phyloP scores from a whole-genome alignment of 1,139 yeast genomes.

The Pichia sp. region DNA sequence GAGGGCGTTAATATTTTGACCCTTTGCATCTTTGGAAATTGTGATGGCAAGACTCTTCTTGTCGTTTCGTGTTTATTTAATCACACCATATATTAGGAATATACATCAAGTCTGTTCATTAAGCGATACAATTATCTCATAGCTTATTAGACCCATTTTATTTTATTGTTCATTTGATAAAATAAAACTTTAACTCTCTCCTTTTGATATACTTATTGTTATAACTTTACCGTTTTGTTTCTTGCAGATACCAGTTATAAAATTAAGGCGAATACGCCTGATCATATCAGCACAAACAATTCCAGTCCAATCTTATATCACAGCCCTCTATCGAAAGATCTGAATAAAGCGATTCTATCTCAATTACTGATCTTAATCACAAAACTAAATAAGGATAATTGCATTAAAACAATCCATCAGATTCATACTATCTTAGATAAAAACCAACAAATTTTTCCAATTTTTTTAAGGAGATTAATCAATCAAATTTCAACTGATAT shows the following conservation, averaged over 20 bases:
- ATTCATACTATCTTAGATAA: conserved; percentile 39
- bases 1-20: no score
- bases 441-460: conserved; percentile 28
- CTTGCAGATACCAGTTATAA: conserved; percentile 7
- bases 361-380: conserved; percentile 47
- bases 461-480: conserved; percentile 29
- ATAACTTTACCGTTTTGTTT: conserved; percentile 10
- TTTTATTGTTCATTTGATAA: no score
- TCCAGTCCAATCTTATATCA: neutral
- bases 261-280: conserved; percentile 20
- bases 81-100: no score
- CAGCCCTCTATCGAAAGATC: conserved; percentile 14
- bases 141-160: no score
- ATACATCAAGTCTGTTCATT: no score
- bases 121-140: no score
- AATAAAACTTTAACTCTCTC: no score
- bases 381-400: conserved; percentile 34
- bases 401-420: conserved; percentile 35
- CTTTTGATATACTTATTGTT: no score
- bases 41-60: no score
- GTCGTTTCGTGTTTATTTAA: no score
- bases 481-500: conserved; percentile 28
- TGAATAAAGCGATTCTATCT: conserved; percentile 35
- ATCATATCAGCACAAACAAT: neutral
- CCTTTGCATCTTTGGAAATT: no score